Base-by-base conservation (phyloP, 225 moss, liverwort and hornwort species). In the Sphagnum contortum region DNA sequence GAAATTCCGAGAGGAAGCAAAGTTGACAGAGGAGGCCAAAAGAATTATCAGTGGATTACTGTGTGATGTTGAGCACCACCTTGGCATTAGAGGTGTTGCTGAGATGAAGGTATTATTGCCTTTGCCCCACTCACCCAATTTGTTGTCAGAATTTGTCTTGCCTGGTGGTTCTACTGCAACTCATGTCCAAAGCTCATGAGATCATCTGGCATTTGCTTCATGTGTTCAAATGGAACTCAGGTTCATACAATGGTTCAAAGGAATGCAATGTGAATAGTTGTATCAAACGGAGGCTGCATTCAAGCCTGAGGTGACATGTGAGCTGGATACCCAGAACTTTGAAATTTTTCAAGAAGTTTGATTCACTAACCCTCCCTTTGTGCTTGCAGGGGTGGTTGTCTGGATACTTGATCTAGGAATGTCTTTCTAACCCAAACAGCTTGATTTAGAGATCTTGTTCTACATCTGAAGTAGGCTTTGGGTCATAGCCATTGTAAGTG, bases 211-310 rank as follows among this genome's bases (percentile, higher is more conserved):
- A 29, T 29, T 29, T 29, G 29, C 29, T 29, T 29, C 29, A 29
- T 29, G 29, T 29, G 29, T 29, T 29, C 29, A 29, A 29, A 29
- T 29, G 29, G 29, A 29, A 29, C 29, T 29, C 80, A 87, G 86
- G 68, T 12, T 45, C 86, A 87, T 77, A 29, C 66, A 75, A 75
- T 87, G 86, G 86, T 87, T 87, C 71, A 75, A 66, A 70, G 82
- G 80, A n/a, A 76, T 79, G 6, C 86, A 82, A 6, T 87, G 86
- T 82, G 80, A 80, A 44, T 82, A 80, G 67, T 58, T 87, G 29
- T 87, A 87, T 68, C 82, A 87, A 12, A 87, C 82, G 82, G 86
- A 87, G 60, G 86, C 86, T 69, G 86, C 86, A 56, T 82, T 87
- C 70, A 87, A 87, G 64, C 86, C 86, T 9, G 86, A 87, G 67